Evolutionary conservation across 805 yeast species (phyloP), one percentile per base, ranked within the genome.

Genomic region (Yarrowia sp.): DNA sequence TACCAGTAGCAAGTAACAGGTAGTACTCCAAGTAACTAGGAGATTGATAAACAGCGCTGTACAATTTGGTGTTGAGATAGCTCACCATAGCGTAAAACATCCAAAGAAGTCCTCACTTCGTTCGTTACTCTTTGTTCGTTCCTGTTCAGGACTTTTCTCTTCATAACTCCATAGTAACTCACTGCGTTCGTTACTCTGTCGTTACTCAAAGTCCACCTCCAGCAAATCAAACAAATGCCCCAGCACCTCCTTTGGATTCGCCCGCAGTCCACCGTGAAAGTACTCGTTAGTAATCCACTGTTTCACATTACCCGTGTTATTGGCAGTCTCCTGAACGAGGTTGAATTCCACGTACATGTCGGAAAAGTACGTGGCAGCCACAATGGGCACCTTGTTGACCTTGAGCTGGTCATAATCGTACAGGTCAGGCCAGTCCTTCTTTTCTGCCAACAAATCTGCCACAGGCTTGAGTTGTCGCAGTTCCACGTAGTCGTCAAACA

Each of bases 401-500:
- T 67, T 62, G 58, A 81, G 71, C 11, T 67, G 69, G 1, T 73
- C 69, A 2, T 70, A 68, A 66, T 79, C 75, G 69, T 81, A 81
- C 35, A 81, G 71, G 11, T 63, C 46, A 8, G 76, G 70, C 83
- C 83, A 80, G 35, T 69, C 66, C 8, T 68, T 68, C 65, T 78
- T 70, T 24, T 21, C 30, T 0, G 71, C 71, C 9, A 69, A 64
- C 16, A 67, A 28, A 8, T 69, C 72, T 0, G 85, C 83, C 66
- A 83, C 74, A 1, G 70, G 69, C 62, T 78, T 76, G 46, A 84
- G 73, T 16, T 72, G 72, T 5, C 70, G 65, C 43, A 84, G 74
- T 67, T 81, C 83, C 0, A 72, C 71, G 67, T 77, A 83, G 67
- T 83, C 85, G 36, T 81, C 82, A 66, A 70, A 79, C 82, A 82